phyloP scores from a whole-genome alignment of 805 yeast species.

The Wickerhamiella brachini region DNA sequence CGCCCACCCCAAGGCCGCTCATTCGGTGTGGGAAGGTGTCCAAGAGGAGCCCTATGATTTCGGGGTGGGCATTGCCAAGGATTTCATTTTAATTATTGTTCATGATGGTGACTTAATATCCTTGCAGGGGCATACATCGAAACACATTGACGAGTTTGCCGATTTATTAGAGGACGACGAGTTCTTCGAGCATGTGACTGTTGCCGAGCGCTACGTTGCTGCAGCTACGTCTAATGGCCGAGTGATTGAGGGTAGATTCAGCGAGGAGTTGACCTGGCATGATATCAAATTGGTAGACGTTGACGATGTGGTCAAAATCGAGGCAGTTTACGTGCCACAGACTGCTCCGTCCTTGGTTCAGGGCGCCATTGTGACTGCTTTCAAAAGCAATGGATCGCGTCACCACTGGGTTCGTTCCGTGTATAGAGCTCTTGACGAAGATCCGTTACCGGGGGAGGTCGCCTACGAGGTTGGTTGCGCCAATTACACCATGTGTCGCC shows the following conservation, averaged over 20 bases:
- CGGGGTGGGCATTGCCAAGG: neutral
- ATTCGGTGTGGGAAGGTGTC: neutral
- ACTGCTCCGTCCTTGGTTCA: neutral
- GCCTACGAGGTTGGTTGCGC: neutral
- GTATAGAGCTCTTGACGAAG: neutral
- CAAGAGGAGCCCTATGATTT: neutral
- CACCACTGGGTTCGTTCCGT: neutral
- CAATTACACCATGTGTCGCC: neutral
- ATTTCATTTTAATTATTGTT: neutral
- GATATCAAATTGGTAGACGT: neutral
- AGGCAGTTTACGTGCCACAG: neutral
- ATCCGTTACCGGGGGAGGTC: neutral
- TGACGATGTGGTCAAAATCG: neutral
- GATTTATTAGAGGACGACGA: neutral
- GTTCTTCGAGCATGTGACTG: neutral
- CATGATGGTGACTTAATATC: neutral
- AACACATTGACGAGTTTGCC: neutral
- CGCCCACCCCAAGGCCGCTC: neutral
- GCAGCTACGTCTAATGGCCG: neutral
- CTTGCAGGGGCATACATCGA: neutral
- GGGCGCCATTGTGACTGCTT: neutral
- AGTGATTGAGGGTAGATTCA: neutral
- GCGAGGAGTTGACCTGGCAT: neutral
- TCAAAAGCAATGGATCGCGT: neutral
- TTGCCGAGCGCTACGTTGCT: neutral